These are phyloP conservation scores for Pezicula radicicola DNA, from an alignment of 2,329 filamentous ascomycete genomes.

Conservation along the genomic window DNA sequence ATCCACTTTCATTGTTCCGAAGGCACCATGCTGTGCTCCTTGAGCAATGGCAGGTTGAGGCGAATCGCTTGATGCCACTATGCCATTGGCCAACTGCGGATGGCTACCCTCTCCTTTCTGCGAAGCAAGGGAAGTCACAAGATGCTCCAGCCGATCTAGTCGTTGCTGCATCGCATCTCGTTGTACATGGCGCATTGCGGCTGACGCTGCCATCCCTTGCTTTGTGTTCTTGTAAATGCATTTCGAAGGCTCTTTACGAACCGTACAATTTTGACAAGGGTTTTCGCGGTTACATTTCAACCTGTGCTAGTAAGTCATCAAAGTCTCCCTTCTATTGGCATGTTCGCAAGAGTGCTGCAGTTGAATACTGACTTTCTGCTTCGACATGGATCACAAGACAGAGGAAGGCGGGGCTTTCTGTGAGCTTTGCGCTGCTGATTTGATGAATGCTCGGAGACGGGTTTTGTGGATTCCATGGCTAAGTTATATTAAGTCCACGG, in stretches of 20 bases:
- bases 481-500: no score
- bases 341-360: no score
- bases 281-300: constrained; percentile 89
- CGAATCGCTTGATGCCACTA: constrained; percentile 46
- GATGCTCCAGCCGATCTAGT: constrained; percentile 28
- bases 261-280: constrained; percentile 90
- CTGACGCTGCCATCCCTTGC: constrained; percentile 61
- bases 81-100: neutral
- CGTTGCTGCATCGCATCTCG: constrained; percentile 72
- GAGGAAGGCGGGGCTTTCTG: no score
- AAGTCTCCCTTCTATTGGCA: neutral
- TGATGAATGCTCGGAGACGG: no score
- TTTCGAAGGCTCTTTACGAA: constrained; percentile 71
- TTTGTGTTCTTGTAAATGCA: constrained; percentile 66
- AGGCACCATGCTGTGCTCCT: constrained; percentile 60
- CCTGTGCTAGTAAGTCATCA: constrained; percentile 28
- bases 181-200: constrained; percentile 68
- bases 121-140: constrained; percentile 45
- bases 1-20: constrained; percentile 77
- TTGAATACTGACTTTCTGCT: neutral
- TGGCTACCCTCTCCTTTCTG: constrained; percentile 47
- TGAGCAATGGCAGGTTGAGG: neutral
- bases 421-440: no score
- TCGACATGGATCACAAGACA: neutral
- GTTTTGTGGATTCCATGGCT: no score